Conservation (phyloP, 345 rosid genomes). For the Brassica nigra region DNA sequence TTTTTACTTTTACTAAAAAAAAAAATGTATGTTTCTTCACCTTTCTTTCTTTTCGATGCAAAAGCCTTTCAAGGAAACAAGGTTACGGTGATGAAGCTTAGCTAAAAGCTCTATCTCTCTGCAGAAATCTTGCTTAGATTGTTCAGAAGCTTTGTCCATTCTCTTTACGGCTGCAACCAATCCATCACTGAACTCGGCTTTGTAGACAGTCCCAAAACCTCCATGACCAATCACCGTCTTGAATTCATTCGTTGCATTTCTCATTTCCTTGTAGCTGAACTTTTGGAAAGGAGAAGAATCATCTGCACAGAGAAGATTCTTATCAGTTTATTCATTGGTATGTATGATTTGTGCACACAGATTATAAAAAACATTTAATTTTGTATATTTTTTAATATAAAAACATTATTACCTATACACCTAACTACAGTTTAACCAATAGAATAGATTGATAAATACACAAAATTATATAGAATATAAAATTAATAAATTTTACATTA, state of each 20-base stretch:
- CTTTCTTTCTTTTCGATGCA: conserved; percentile 74
- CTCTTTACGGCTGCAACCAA: conserved; percentile 64
- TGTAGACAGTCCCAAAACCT: conserved; percentile 90
- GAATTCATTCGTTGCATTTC: conserved; percentile 73
- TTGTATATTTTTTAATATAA: no score
- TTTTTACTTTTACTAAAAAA: neutral
- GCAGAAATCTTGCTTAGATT: conserved; percentile 76
- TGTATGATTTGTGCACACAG: no score
- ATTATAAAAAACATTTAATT: no score
- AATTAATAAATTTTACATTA: no score
- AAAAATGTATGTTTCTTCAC: conserved; percentile 43
- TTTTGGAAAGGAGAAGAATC: conserved; percentile 65
- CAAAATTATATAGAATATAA: no score
- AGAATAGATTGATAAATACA: no score
- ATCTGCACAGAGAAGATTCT: conserved; percentile 47
- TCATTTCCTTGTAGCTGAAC: conserved; percentile 77
- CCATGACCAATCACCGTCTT: conserved; percentile 71
- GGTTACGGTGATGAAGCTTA: conserved; percentile 92
- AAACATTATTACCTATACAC: no score
- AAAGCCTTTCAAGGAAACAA: conserved; percentile 84
- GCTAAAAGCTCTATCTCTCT: conserved; percentile 94
- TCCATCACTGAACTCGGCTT: conserved; percentile 74
- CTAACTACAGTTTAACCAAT: no score
- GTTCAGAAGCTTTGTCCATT: conserved; percentile 73
- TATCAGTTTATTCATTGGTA: neutral